Base-by-base conservation (phyloP, 306 rosid genomes). In the Medicago lupulina region DNA sequence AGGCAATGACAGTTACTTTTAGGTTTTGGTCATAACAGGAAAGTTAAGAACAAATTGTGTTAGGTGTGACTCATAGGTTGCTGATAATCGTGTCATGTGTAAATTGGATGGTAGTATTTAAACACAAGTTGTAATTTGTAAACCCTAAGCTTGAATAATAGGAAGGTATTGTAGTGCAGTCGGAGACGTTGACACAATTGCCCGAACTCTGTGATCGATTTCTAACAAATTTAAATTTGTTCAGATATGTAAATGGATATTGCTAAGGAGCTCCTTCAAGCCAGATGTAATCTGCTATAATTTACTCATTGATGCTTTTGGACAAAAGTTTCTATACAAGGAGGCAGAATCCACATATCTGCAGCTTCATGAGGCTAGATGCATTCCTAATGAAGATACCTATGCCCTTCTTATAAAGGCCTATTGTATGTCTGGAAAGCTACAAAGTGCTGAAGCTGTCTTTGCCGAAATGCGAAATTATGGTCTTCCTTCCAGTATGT, bases 281-380 rank as follows among this genome's bases (percentile, higher is more conserved):
- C 92, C 89, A 70, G 97, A 92, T 85, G 89, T 92, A n/a, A 86
- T 95, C 41, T 91, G 93, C 86, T 95, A 92, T 84, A 95, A 95
- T 82, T 88, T 95, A 83, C 96, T 92, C 64, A 84, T 95, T 71
- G 98, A 95, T 21, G 96, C 97, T 61, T 92, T 88, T 67, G 96
- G 96, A 44, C 93, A 90, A 85, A 92, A 88, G 70, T 83, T 88
- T 47, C 80, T 62, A 36, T 78, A 81, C 85, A 87, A 89, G 80
- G 95, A 87, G 23, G 97, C 96, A 70, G 93, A 92, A 75, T 89
- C 95, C 38, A 82, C 83, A 15, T 95, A 95, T 84, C 85, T 95
- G 15, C 88, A 90, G 74, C 97, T 94, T 84, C 86, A 89, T 70
- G 92, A 85, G 83, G 85, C 84, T 76, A 72, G 84, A 64, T 90